phyloP scores from a whole-genome alignment of 192 early-diverging fungal species.

The Coemansia sp. region DNA sequence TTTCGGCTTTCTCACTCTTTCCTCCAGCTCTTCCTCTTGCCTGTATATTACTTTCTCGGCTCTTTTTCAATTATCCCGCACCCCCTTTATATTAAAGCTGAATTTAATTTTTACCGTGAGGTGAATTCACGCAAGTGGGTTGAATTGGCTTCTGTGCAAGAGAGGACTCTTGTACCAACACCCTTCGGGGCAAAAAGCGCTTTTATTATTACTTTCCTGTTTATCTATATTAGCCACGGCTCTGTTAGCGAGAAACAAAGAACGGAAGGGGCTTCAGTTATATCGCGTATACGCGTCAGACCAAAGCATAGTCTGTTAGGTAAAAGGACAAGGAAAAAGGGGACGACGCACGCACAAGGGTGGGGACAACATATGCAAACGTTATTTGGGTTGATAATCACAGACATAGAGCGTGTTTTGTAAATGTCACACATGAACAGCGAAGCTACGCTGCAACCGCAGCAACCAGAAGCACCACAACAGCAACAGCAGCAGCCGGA shows the following conservation, averaged over 20 bases:
- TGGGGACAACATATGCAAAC: neutral
- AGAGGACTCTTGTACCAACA: neutral
- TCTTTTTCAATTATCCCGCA: neutral
- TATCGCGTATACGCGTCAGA: neutral
- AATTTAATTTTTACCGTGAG: neutral
- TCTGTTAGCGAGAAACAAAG: too few species aligned
- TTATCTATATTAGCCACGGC: neutral
- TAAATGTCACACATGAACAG: slow-evolving; percentile 5
- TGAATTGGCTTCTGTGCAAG: too few species aligned
- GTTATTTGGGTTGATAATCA: neutral
- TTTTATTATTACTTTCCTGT: neutral
- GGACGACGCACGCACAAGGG: too few species aligned
- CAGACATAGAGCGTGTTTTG: neutral
- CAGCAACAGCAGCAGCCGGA: slow-evolving; percentile 2
- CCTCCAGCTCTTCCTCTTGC: neutral
- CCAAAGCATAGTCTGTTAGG: too few species aligned
- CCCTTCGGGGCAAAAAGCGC: neutral
- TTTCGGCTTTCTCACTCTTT: neutral
- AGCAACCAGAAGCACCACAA: slow-evolving; percentile 5
- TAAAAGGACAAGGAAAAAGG: neutral
- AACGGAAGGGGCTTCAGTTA: too few species aligned
- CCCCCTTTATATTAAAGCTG: neutral
- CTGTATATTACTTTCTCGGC: slow-evolving; percentile 1
- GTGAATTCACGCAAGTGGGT: neutral
- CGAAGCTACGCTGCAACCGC: neutral